Evolutionary conservation across 495 filamentous ascomycete species (phyloP), one percentile per base, ranked within the genome.

Genomic region (Talaromyces thailandensis): DNA sequence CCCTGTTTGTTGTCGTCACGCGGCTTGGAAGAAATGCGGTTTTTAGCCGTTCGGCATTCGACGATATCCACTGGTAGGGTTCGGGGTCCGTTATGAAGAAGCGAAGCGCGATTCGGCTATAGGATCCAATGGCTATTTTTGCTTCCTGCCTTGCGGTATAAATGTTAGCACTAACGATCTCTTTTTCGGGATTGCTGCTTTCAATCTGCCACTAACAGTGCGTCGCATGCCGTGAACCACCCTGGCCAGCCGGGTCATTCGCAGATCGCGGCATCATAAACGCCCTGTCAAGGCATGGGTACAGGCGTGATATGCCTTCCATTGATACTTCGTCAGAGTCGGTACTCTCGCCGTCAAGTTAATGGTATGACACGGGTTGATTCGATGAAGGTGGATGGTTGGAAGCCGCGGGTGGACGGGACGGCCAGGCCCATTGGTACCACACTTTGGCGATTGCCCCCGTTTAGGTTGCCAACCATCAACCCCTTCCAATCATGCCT

Each of bases 401-500:
- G 29, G 29, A 23, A 57, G 55, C 29, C 55, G 29, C 55, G 55
- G 29, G 55, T 57, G 18, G 55, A 57, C 55, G 55, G 55, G 55
- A 57, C 55, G 55, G 26, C 55, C 26, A 35, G 55, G 55, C 29
- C 55, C 55, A 57, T 57, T 35, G 16, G 55, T 32, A 57, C 55
- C 55, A 57, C 6, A 57, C 55, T 57, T 57, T 55, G 26, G 55
- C 7, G 43, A 48, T 9, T 48, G 43, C n/a, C 40, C 31, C 48
- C 50, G 50, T 53, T 28, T 16, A 53, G 43, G 50, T 5, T 53
- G 11, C 24, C 50, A 24, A 28, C 50, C 50, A 53, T 14, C 43
- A 48, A 48, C n/a, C 43, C 9, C 43, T 21, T 8, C 43, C 9
- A 48, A 48, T 48, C 43, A 48, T 48, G n/a, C n/a, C 43, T 12